phyloP scores from a whole-genome alignment of 1,284 basidiomycete genomes.

The Leccinum subrobustum region DNA sequence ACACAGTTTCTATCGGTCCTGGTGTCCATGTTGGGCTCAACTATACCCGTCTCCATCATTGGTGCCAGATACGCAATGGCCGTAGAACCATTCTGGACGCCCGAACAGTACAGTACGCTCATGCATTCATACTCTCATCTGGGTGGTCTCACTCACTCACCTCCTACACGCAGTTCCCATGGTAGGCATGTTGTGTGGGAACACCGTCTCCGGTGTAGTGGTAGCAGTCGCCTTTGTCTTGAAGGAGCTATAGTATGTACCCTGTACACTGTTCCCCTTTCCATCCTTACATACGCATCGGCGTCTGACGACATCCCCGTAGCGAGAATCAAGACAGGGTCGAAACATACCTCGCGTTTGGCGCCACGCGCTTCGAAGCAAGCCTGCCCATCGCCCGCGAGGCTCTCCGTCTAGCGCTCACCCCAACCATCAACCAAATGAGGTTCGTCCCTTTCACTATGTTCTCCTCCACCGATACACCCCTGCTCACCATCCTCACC shows the following conservation, averaged over 20 bases:
- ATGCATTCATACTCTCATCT: conserved; percentile 1
- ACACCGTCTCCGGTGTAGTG: conserved; percentile 73
- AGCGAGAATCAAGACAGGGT: conserved; percentile 83
- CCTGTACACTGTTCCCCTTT: not conserved
- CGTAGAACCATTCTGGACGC: conserved; percentile 76
- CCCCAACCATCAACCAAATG: conserved; percentile 83
- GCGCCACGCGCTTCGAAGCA: conserved; percentile 77
- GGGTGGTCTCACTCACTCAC: not conserved
- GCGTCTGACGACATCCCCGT: not conserved
- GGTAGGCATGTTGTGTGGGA: conserved; percentile 86
- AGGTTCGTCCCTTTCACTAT: conserved; percentile 46
- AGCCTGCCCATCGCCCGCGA: conserved; percentile 75
- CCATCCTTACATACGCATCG: not conserved
- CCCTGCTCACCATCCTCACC: not conserved
- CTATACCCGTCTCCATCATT: conserved; percentile 77
- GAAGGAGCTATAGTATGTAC: conserved; percentile 61
- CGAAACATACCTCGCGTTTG: conserved; percentile 82
- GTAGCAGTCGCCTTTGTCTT: conserved; percentile 65
- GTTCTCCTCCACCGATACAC: too few species aligned
- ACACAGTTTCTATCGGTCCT: conserved; percentile 69
- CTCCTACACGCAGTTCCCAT: conserved; percentile 61
- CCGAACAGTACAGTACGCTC: conserved; percentile 72
- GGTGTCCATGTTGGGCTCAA: conserved; percentile 67
- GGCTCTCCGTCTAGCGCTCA: conserved; percentile 74
- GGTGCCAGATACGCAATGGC: conserved; percentile 79